Evolutionary conservation across 2,329 filamentous ascomycete species (phyloP).

Genomic region (Cladophialophora bantiana): DNA sequence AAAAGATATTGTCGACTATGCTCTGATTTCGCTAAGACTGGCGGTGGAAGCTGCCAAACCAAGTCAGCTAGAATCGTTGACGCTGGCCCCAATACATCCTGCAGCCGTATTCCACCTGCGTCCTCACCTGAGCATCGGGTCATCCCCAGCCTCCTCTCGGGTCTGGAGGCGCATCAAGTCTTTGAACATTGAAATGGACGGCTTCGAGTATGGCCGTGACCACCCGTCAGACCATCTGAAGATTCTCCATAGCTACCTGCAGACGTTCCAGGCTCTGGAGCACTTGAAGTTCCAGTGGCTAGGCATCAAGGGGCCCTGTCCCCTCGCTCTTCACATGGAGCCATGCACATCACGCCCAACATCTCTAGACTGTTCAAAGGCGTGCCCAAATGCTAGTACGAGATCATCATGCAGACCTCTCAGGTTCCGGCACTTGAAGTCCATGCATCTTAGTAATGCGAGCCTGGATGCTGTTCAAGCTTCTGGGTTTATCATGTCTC

Average conservation of each 20-base stretch:
- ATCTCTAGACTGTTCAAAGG: slow-evolving; percentile 44
- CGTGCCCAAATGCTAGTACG: slow-evolving; percentile 45
- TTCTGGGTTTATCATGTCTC: slow-evolving; percentile 69
- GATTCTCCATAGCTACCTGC: slow-evolving; percentile 81
- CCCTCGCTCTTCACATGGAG: slow-evolving; percentile 73
- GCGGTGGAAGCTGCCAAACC: slow-evolving; percentile 77
- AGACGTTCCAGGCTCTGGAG: slow-evolving; percentile 70
- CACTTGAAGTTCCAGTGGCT: slow-evolving; percentile 80
- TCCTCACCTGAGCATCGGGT: slow-evolving; percentile 75
- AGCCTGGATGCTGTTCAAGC: slow-evolving; percentile 75
- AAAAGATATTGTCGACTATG: slow-evolving; percentile 82
- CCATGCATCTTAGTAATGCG: slow-evolving; percentile 75
- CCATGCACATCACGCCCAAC: slow-evolving; percentile 66
- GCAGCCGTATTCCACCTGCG: slow-evolving; percentile 79
- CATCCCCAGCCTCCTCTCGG: slow-evolving; percentile 72
- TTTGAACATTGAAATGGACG: slow-evolving; percentile 74
- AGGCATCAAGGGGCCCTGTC: slow-evolving; percentile 74
- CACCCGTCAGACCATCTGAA: slow-evolving; percentile 74
- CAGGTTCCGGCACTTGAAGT: slow-evolving; percentile 70
- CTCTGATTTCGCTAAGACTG: slow-evolving; percentile 84
- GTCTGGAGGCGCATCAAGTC: slow-evolving; percentile 80
- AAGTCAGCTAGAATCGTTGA: slow-evolving; percentile 70
- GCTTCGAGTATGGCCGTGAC: slow-evolving; percentile 69
- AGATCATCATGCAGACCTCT: slow-evolving; percentile 61
- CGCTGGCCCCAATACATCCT: slow-evolving; percentile 76